These are phyloP conservation scores for Podospora comata DNA, from an alignment of 495 filamentous ascomycete species.

Conservation along the genomic window DNA sequence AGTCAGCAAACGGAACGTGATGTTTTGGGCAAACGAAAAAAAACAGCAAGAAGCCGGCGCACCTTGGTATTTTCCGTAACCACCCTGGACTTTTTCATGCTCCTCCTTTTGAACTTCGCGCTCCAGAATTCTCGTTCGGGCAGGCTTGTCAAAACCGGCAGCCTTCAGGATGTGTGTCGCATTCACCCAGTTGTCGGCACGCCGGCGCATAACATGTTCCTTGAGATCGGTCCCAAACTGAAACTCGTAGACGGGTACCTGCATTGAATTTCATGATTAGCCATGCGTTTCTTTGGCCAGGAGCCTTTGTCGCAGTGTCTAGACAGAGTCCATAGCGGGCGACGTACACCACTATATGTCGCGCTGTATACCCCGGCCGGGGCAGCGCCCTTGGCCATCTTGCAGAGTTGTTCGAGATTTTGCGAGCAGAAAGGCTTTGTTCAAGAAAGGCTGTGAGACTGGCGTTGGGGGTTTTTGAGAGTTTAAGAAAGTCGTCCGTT, in stretches of 20 bases:
- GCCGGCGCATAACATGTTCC: conserved; percentile 82
- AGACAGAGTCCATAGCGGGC: background rate
- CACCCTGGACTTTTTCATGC: conserved; percentile 97
- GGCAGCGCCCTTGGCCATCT: conserved; percentile 41
- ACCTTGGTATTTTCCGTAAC: conserved; percentile 99
- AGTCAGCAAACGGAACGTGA: background rate
- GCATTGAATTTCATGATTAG: background rate
- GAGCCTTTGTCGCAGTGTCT: background rate
- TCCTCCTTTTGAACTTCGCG: conserved; percentile 93
- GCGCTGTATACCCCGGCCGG: conserved; percentile 69
- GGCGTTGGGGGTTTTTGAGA: background rate
- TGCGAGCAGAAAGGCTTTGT: background rate
- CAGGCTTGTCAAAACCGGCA: conserved; percentile 70
- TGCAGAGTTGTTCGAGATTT: background rate
- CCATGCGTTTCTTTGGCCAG: background rate
- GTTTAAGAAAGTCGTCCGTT: background rate
- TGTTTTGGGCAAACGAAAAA: too few relatives aligned
- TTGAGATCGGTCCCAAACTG: conserved; percentile 70
- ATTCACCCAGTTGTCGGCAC: conserved; percentile 86
- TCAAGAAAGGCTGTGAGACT: background rate
- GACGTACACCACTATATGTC: conserved; percentile 87
- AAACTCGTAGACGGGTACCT: conserved; percentile 75
- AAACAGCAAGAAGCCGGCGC: conserved; percentile 11
- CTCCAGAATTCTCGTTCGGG: conserved; percentile 89
- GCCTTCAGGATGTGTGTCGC: conserved; percentile 91